Percentiles rank a stretch among this genome's conserved stretches.
Conservation (phyloP, 805 yeast species). For the Osmozyma mogii region DNA sequence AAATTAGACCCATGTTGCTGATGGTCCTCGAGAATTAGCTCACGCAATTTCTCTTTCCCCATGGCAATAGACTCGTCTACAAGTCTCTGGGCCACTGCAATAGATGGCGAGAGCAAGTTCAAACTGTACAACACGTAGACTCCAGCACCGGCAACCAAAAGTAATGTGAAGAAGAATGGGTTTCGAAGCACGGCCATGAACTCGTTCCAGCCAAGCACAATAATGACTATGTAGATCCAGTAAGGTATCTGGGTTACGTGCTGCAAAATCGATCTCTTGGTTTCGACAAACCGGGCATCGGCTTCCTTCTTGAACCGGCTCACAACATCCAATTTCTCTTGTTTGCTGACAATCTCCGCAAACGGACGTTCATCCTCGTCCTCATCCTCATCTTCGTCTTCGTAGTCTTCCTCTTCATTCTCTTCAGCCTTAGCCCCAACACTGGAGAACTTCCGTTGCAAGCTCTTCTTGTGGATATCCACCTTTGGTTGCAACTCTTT, state of each 20-base stretch:
- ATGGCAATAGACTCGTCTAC: slow-evolving; percentile 48
- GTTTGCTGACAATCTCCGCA: slow-evolving; percentile 48
- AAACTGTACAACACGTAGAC: slow-evolving; percentile 60
- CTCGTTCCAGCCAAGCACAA: slow-evolving; percentile 92
- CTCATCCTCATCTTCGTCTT: slow-evolving; percentile 12
- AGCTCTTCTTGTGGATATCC: slow-evolving; percentile 28
- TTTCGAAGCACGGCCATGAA: slow-evolving; percentile 80
- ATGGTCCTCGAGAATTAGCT: slow-evolving; percentile 47
- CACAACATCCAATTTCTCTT: slow-evolving; percentile 49
- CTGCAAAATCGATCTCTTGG: slow-evolving; percentile 78
- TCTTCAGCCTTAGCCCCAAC: slow-evolving; percentile 20
- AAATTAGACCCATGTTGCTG: slow-evolving; percentile 16
- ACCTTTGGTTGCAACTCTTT: slow-evolving; percentile 54
- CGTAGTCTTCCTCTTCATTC: slow-evolving; percentile 31
- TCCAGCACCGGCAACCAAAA: slow-evolving; percentile 51
- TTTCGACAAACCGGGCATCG: slow-evolving; percentile 76
- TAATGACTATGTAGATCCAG: slow-evolving; percentile 65
- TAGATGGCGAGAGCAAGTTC: slow-evolving; percentile 71
- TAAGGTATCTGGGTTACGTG: slow-evolving; percentile 75
- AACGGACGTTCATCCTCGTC: slow-evolving; percentile 30
- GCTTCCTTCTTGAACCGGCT: slow-evolving; percentile 63
- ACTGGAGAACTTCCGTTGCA: slow-evolving; percentile 16
- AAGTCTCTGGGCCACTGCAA: slow-evolving; percentile 50
- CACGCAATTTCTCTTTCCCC: slow-evolving; percentile 53
- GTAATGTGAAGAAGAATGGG: slow-evolving; percentile 68